Conservation (phyloP, 441 rosid genomes). For the Raphanus hybrid region DNA sequence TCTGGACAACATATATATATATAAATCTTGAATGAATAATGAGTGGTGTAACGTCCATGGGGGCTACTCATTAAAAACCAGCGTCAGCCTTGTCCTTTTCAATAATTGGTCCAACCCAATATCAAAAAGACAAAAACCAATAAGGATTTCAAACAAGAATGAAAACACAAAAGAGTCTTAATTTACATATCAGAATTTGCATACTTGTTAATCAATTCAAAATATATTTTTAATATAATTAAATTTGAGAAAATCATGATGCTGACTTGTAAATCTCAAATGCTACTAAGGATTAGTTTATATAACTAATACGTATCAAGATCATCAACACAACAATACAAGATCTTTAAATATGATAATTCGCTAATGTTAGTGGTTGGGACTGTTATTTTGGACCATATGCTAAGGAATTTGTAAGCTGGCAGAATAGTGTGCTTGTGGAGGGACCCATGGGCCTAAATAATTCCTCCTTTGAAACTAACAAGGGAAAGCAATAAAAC, state of each 20-base stretch:
- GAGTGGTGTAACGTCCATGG: not conserved
- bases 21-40: not conserved
- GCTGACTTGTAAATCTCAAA: not conserved
- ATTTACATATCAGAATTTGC: not conserved
- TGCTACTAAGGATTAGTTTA: not conserved
- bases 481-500: constrained; percentile 18
- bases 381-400: constrained; percentile 41
- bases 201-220: not conserved
- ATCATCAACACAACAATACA: not conserved
- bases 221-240: not conserved
- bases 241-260: not conserved
- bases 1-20: not conserved
- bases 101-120: constrained; percentile 1
- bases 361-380: constrained; percentile 33
- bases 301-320: not conserved
- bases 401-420: constrained; percentile 39
- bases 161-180: not conserved
- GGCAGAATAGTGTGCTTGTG: constrained; percentile 37
- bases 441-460: constrained; percentile 36
- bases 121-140: not conserved
- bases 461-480: constrained; percentile 39
- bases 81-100: constrained; percentile 4
- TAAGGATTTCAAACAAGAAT: not conserved
- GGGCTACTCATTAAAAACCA: constrained; percentile 4
- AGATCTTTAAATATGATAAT: not conserved